Percentiles rank a stretch among this genome's conserved stretches.
phyloP scores from a whole-genome alignment of 352 stramenopile genomes.

The Pythium rhizo-oryzae region DNA sequence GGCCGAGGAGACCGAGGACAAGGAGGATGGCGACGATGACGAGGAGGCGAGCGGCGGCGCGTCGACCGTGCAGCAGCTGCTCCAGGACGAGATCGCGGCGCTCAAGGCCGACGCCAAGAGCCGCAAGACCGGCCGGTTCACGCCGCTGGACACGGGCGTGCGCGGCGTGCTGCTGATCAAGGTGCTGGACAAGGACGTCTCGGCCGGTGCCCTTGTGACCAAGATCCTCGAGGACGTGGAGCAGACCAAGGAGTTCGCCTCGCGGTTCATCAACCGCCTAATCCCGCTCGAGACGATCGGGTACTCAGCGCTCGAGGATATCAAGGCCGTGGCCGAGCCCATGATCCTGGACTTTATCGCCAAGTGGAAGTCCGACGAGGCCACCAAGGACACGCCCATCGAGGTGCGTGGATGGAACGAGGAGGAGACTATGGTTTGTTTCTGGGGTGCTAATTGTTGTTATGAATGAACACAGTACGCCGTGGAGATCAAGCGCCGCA shows the following conservation, averaged over 20 bases:
- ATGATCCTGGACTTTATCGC: conserved; percentile 51
- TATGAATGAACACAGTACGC: conserved; percentile 35
- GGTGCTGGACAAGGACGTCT: conserved; percentile 52
- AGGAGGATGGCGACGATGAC: too few species aligned
- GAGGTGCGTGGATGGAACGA: conserved; percentile 6
- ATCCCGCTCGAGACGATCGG: conserved; percentile 76
- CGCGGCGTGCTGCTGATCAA: conserved; percentile 76
- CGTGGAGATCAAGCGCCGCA: conserved; percentile 81
- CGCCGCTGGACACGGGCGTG: conserved; percentile 69
- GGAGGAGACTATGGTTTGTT: neutral
- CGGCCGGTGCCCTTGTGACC: conserved; percentile 45
- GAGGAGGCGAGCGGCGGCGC: neutral
- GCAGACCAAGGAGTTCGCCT: conserved; percentile 67
- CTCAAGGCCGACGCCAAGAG: conserved; percentile 60
- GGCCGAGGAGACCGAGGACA: conserved; percentile 26
- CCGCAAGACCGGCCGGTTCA: conserved; percentile 69
- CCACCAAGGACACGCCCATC: conserved; percentile 32
- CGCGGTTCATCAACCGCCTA: conserved; percentile 72
- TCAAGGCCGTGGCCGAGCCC: conserved; percentile 51
- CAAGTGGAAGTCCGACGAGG: conserved; percentile 24
- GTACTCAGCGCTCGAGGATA: conserved; percentile 64
- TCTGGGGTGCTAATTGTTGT: neutral
- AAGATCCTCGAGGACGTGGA: conserved; percentile 73
- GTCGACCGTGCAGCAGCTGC: conserved; percentile 63
- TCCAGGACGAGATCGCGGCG: conserved; percentile 68